Evolutionary conservation across 2,329 filamentous ascomycete genomes (phyloP).

Genomic region (Talaromyces sp.): DNA sequence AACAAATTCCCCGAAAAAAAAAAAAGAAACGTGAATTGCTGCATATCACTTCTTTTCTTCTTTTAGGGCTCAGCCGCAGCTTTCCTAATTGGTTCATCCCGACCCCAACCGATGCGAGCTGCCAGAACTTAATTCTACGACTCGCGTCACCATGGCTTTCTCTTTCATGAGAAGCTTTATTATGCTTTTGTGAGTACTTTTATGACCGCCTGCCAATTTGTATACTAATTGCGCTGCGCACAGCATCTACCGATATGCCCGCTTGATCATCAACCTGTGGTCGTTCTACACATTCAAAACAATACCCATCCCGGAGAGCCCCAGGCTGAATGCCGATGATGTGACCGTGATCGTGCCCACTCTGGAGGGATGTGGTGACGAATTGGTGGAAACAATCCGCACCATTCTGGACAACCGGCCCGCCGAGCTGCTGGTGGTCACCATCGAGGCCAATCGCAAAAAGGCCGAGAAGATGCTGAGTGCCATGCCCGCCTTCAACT

Average conservation of each 20-base stretch:
- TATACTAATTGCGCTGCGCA: slow-evolving; percentile 8
- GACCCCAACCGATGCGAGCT: neutral
- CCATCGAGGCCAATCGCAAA: slow-evolving; percentile 72
- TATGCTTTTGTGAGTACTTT: slow-evolving; percentile 35
- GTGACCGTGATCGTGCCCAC: slow-evolving; percentile 93
- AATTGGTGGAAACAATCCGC: slow-evolving; percentile 73
- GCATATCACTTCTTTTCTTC: neutral
- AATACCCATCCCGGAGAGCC: slow-evolving; percentile 73
- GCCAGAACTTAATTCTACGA: neutral
- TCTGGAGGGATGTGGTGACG: slow-evolving; percentile 79
- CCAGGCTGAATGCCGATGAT: slow-evolving; percentile 73
- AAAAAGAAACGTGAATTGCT: neutral
- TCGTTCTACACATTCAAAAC: slow-evolving; percentile 86
- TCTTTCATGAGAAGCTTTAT: slow-evolving; percentile 37
- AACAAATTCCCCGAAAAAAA: neutral
- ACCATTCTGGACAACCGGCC: slow-evolving; percentile 50
- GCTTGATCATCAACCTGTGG: slow-evolving; percentile 76
- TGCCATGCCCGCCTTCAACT: slow-evolving; percentile 52
- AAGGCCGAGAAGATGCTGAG: slow-evolving; percentile 60
- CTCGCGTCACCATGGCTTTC: slow-evolving; percentile 26
- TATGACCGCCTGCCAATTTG: neutral
- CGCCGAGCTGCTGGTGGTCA: slow-evolving; percentile 74
- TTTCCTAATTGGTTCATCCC: neutral
- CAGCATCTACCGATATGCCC: slow-evolving; percentile 83
- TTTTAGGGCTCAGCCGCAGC: neutral